A percentile compares a stretch with the other conserved stretches of the same genome.
Evolutionary conservation across 2,329 filamentous ascomycete species (phyloP).

Genomic region (Lachnellula occidentalis): DNA sequence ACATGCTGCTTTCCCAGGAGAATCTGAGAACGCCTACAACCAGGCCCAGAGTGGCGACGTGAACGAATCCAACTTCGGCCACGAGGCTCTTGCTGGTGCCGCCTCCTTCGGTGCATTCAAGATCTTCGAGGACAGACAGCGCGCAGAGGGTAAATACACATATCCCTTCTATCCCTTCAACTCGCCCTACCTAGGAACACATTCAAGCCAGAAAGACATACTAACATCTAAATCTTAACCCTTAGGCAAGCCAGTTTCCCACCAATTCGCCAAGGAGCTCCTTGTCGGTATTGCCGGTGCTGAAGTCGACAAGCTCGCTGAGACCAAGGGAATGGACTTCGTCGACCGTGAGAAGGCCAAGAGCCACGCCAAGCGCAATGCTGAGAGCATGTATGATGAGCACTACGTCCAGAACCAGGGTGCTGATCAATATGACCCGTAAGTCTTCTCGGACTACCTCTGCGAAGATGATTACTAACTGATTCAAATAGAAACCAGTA

Average conservation of each 20-base stretch:
- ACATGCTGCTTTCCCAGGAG: conserved; percentile 28
- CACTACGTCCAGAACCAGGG: conserved; percentile 47
- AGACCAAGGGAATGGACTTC: conserved; percentile 62
- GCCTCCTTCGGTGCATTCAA: conserved; percentile 78
- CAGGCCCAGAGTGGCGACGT: conserved; percentile 39
- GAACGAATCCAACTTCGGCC: conserved; percentile 54
- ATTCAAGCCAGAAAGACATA: not conserved
- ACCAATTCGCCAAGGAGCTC: conserved; percentile 73
- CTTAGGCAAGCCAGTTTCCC: conserved; percentile 62
- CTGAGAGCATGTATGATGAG: conserved; percentile 54
- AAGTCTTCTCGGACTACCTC: conserved; percentile 29
- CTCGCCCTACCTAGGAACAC: not conserved
- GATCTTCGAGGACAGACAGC: conserved; percentile 70
- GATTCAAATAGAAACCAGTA: conserved; percentile 24
- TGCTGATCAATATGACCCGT: conserved; percentile 54
- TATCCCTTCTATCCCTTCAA: too few species aligned
- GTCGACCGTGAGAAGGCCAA: conserved; percentile 54
- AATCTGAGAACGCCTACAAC: conserved; percentile 40
- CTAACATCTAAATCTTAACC: not conserved
- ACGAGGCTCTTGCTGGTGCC: conserved; percentile 70
- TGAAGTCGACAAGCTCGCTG: conserved; percentile 71
- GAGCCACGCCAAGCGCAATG: conserved; percentile 52
- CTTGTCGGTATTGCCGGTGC: conserved; percentile 66
- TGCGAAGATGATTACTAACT: not conserved
- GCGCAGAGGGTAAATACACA: conserved; percentile 51